A percentile compares a stretch with the other conserved stretches of the same genome.
phyloP scores from a whole-genome alignment of 805 yeast genomes.

The Candida endomychidarum region DNA sequence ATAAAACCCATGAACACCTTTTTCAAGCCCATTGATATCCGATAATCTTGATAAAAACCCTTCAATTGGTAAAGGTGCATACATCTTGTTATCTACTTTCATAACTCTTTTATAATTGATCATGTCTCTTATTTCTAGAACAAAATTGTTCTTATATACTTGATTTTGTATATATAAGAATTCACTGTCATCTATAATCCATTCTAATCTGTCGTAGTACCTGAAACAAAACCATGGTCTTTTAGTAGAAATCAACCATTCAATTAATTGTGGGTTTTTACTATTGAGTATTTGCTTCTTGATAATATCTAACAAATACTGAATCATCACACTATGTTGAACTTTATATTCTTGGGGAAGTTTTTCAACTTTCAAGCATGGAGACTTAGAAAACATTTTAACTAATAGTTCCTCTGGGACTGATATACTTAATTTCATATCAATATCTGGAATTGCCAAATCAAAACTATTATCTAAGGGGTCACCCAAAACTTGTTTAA shows the following conservation, averaged over 20 bases:
- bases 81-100: conserved; percentile 7
- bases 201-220: conserved; percentile 71
- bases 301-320: conserved; percentile 40
- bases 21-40: conserved; percentile 46
- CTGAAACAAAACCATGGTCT: conserved; percentile 56
- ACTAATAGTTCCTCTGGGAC: conserved; percentile 42
- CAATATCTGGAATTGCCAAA: conserved; percentile 47
- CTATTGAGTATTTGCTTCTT: conserved; percentile 25
- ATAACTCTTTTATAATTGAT: conserved; percentile 38
- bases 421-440: conserved; percentile 43
- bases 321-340: conserved; percentile 27
- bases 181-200: conserved; percentile 32
- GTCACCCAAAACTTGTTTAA: conserved; percentile 48
- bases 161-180: conserved; percentile 29
- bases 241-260: conserved; percentile 24
- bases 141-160: conserved; percentile 35
- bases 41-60: conserved; percentile 70
- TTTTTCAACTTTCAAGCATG: conserved; percentile 1
- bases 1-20: conserved; percentile 39
- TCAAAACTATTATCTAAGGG: conserved; percentile 25
- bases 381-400: conserved; percentile 16
- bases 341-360: conserved; percentile 26
- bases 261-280: conserved; percentile 1
- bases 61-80: conserved; percentile 67
- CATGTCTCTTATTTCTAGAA: conserved; percentile 61